phyloP scores from a whole-genome alignment of 2,329 filamentous ascomycete genomes.

The Aspergillus glaucus region DNA sequence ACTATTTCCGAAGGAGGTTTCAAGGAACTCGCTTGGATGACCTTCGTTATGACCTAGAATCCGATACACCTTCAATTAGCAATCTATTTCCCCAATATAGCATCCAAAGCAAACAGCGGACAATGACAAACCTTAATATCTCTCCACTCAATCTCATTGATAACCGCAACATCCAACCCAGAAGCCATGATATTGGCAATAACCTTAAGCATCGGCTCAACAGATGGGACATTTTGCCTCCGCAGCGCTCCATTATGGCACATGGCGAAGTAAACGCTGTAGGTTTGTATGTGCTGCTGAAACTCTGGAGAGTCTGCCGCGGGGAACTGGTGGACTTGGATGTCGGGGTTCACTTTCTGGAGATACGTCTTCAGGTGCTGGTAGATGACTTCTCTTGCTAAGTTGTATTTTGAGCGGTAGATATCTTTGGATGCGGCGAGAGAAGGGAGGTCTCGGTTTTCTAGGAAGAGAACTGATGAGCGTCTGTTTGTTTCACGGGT shows the following conservation, averaged over 20 bases:
- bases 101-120: not conserved
- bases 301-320: constrained; percentile 42
- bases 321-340: constrained; percentile 14
- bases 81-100: not conserved
- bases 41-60: constrained; percentile 1
- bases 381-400: constrained; percentile 57
- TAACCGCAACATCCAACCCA: constrained; percentile 54
- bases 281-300: constrained; percentile 45
- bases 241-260: constrained; percentile 52
- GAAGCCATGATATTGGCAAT: constrained; percentile 49
- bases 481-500: not conserved
- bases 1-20: not conserved
- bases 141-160: constrained; percentile 56
- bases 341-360: constrained; percentile 26
- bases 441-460: constrained; percentile 11
- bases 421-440: constrained; percentile 15
- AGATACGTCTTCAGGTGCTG: constrained; percentile 52
- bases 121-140: constrained; percentile 51
- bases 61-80: not conserved
- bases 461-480: not conserved
- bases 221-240: not conserved
- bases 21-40: not conserved
- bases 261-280: constrained; percentile 60
- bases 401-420: constrained; percentile 47
- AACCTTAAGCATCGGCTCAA: constrained; percentile 17